Evolutionary conservation across 495 filamentous ascomycete genomes (phyloP).

Genomic region (Astrothelium subdiscretum): DNA sequence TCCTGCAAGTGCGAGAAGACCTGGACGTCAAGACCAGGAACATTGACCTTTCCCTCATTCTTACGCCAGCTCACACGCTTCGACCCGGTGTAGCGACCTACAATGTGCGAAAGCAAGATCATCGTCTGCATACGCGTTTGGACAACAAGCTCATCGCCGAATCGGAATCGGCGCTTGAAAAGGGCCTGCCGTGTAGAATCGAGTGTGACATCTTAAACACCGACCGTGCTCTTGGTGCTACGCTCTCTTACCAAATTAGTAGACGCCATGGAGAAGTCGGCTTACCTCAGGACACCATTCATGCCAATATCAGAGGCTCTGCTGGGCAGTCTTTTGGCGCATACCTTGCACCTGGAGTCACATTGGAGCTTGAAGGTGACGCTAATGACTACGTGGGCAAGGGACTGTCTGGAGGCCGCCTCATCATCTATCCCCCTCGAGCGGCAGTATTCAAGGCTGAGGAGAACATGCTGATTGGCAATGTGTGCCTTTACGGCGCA

Average conservation of each 20-base stretch:
- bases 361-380: constrained; percentile 93
- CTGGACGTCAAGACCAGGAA: constrained; percentile 83
- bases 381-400: constrained; percentile 98
- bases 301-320: constrained; percentile 97
- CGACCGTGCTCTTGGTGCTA: constrained; percentile 88
- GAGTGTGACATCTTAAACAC: constrained; percentile 99
- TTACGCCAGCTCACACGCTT: constrained; percentile 92
- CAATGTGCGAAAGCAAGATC: constrained; percentile 98
- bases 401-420: constrained; percentile 86
- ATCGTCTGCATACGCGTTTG: constrained; percentile 81
- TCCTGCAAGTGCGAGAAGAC: constrained; percentile 79
- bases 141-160: constrained; percentile 99
- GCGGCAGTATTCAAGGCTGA: constrained; percentile 92
- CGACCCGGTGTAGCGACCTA: constrained; percentile 95
- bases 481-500: constrained; percentile 95
- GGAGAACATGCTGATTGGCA: constrained; percentile 94
- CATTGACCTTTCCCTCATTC: constrained; percentile 88
- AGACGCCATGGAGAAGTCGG: constrained; percentile 85
- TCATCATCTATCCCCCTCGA: constrained; percentile 93
- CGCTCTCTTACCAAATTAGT: constrained; percentile 92
- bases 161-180: constrained; percentile 91
- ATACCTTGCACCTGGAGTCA: constrained; percentile 89
- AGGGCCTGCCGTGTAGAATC: constrained; percentile 87
- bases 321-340: constrained; percentile 97
- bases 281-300: constrained; percentile 87